Percentiles rank a stretch among this genome's conserved stretches.
These are phyloP conservation scores for Colletotrichum eremochloae DNA, from an alignment of 2,329 filamentous ascomycete species.

Conservation along the genomic window DNA sequence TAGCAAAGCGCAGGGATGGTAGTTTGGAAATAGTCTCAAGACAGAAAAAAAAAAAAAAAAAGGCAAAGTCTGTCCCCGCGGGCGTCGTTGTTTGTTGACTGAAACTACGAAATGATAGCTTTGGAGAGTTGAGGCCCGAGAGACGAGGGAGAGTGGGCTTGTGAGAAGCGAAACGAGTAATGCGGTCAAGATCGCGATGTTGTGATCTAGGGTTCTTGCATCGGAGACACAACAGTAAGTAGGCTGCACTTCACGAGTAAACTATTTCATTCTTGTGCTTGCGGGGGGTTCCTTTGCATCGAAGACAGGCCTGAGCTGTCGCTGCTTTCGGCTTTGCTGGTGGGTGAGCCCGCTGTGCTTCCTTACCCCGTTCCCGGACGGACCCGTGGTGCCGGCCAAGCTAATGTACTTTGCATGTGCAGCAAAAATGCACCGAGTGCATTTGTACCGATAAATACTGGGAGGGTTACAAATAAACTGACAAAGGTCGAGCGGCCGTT, in stretches of 20 bases:
- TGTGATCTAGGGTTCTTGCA: constrained; percentile 26
- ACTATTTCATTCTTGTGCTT: constrained; percentile 13
- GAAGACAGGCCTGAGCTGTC: background rate
- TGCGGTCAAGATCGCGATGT: constrained; percentile 2
- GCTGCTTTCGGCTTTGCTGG: constrained; percentile 22
- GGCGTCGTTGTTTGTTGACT: background rate
- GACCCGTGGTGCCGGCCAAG: constrained; percentile 36
- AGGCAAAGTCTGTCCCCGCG: background rate
- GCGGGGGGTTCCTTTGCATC: background rate
- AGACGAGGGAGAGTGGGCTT: constrained; percentile 7
- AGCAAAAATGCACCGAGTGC: background rate
- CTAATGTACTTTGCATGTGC: constrained; percentile 20
- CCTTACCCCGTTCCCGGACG: constrained; percentile 16
- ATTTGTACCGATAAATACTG: background rate
- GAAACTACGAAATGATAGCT: too few species aligned
- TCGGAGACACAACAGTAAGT: constrained; percentile 20
- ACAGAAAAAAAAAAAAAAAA: background rate
- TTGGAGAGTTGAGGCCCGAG: background rate
- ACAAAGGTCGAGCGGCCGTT: constrained; percentile 22
- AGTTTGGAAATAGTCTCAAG: background rate
- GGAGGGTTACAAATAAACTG: background rate
- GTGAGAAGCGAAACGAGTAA: constrained; percentile 28
- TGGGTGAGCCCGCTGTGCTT: constrained; percentile 14
- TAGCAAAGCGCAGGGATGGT: background rate
- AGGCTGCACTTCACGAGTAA: background rate